Base-by-base conservation (phyloP, 805 yeast genomes). In the Wickerhamomyces subpelliculosus region DNA sequence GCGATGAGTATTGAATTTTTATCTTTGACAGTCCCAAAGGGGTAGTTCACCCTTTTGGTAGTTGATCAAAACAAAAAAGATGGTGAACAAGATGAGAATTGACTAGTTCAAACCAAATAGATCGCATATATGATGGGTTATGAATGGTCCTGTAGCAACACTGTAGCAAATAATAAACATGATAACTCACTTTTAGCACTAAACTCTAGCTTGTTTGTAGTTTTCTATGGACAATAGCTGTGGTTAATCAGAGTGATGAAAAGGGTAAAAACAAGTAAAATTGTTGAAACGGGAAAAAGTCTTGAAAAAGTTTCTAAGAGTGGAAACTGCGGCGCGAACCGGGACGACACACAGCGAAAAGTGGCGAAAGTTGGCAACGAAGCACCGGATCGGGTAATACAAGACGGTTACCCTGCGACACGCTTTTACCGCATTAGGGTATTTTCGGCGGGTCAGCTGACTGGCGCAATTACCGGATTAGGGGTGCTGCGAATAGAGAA, bases 21-120 rank as follows among this genome's bases (percentile, higher is more conserved):
- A 29, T 29, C 32, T 29, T 29, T 16, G 33, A 26, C 25, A 31
- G 29, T 48, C 52, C 52, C 52, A 46, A 48, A 44, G 47, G 41
- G 48, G 52, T 41, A 46, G 44, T 42, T 42, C 44, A 16, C 51
- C 48, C 38, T 25, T 42, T 47, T 42, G 38, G 47, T 43, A 27
- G 19, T 27, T 16, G 29, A 27, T 22, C 10, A 22, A 8, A 22
- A 22, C 24, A 22, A 22, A 22, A n/a, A n/a, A n/a, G n/a, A n/a
- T n/a, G n/a, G n/a, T n/a, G n/a, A n/a, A n/a, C n/a, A n/a, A n/a
- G n/a, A n/a, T n/a, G n/a, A n/a, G n/a, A n/a, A n/a, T n/a, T n/a
- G n/a, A n/a, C n/a, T n/a, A n/a, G n/a, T n/a, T n/a, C n/a, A n/a
- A n/a, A n/a, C n/a, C n/a, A n/a, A n/a, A n/a, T n/a, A n/a, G n/a